Evolutionary conservation across 306 rosid species (phyloP).

Genomic region (Senna tora): DNA sequence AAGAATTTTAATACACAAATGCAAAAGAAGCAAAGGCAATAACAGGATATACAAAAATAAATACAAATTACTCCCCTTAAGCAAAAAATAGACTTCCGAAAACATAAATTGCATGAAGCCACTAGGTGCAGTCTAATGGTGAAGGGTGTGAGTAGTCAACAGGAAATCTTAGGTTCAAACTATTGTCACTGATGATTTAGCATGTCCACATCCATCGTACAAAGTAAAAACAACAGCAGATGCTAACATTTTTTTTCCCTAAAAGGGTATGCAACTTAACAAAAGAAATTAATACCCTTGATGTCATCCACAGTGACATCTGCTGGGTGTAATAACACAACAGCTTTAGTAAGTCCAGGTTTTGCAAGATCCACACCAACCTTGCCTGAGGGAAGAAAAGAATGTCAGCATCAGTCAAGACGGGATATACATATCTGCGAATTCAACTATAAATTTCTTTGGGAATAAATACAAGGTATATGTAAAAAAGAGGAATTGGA

Average conservation of each 20-base stretch:
- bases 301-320: slow-evolving; percentile 66
- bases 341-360: slow-evolving; percentile 53
- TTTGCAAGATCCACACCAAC: slow-evolving; percentile 67
- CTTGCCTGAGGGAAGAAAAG: slow-evolving; percentile 61
- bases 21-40: too few species aligned
- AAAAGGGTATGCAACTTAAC: slow-evolving; percentile 14
- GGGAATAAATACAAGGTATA: slow-evolving; percentile 1
- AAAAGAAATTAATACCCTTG: slow-evolving; percentile 51
- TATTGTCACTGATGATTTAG: too few species aligned
- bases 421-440: background rate
- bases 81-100: too few species aligned
- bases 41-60: too few species aligned
- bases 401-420: background rate
- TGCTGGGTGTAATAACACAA: slow-evolving; percentile 72
- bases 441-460: background rate
- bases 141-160: too few species aligned
- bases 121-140: too few species aligned
- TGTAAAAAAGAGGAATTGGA: slow-evolving; percentile 15
- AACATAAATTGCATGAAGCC: too few species aligned
- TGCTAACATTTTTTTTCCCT: background rate
- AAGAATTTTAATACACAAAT: too few species aligned
- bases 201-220: too few species aligned
- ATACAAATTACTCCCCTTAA: too few species aligned
- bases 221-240: too few species aligned
- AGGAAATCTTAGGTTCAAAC: too few species aligned